These are phyloP conservation scores for Senecio squalidus DNA, from an alignment of 140 eudicot species.

Conservation along the genomic window DNA sequence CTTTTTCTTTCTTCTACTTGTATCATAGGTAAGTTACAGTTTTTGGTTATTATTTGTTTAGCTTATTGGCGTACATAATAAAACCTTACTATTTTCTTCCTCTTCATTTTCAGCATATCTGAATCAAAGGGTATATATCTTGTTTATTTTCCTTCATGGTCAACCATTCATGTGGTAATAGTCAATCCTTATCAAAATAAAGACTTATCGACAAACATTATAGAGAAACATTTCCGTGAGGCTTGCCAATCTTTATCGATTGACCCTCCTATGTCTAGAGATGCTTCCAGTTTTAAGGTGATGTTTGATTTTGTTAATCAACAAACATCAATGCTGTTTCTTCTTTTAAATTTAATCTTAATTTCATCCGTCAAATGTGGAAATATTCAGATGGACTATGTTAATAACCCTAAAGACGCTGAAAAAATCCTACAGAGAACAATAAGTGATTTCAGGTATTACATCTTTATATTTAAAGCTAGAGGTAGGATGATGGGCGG, in stretches of 20 bases:
- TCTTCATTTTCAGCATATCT: constrained; percentile 50
- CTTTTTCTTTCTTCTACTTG: constrained; percentile 76
- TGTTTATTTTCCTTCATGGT: constrained; percentile 76
- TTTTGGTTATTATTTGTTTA: not conserved
- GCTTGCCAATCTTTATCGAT: constrained; percentile 68
- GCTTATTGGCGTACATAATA: not conserved
- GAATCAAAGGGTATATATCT: constrained; percentile 77
- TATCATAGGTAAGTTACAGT: constrained; percentile 70
- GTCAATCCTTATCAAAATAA: constrained; percentile 68
- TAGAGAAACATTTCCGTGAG: constrained; percentile 77
- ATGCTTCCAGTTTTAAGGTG: constrained; percentile 64
- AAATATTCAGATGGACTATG: constrained; percentile 71
- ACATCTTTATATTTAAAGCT: not conserved
- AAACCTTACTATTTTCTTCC: not conserved
- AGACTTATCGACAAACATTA: constrained; percentile 57
- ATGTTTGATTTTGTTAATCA: constrained; percentile 3
- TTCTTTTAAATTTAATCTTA: not conserved
- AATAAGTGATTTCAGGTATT: constrained; percentile 63
- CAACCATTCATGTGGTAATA: constrained; percentile 59
- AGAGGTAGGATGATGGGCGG: not conserved
- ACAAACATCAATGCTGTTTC: not conserved
- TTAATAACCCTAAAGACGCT: constrained; percentile 59
- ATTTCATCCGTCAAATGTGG: not conserved
- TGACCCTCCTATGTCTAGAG: constrained; percentile 48
- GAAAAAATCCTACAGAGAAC: constrained; percentile 58